phyloP scores from a whole-genome alignment of 164 flowering plant genomes.

The Euptelea pleiosperma region DNA sequence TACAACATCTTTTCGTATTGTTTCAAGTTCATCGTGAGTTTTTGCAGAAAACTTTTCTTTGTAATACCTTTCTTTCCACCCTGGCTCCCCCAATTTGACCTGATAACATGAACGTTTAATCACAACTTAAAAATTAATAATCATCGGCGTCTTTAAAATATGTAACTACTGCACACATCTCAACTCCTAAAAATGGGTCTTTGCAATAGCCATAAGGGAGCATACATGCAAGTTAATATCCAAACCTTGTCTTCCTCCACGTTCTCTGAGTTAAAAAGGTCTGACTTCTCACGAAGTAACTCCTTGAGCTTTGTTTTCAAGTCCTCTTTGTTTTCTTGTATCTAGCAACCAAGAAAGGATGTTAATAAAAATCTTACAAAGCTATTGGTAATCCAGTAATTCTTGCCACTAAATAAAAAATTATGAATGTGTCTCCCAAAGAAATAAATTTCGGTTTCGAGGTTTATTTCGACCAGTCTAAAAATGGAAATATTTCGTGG shows the following conservation, averaged over 20 bases:
- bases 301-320: constrained; percentile 80
- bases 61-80: constrained; percentile 97
- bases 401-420: background rate
- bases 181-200: too few relatives aligned
- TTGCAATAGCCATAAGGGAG: too few relatives aligned
- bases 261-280: constrained; percentile 57
- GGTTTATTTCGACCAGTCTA: too few relatives aligned
- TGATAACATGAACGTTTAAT: constrained; percentile 19
- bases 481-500: too few relatives aligned
- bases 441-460: too few relatives aligned
- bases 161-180: background rate
- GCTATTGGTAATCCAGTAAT: background rate
- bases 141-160: background rate
- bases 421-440: too few relatives aligned
- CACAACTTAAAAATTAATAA: constrained; percentile 6
- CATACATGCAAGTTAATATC: constrained; percentile 1
- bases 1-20: constrained; percentile 81
- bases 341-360: constrained; percentile 25
- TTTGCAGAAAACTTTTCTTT: constrained; percentile 81
- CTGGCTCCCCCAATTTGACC: constrained; percentile 89
- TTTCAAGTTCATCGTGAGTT: constrained; percentile 66
- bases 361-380: background rate
- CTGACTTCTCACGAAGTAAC: constrained; percentile 72
- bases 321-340: constrained; percentile 76
- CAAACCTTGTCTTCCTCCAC: constrained; percentile 89